phyloP scores from a whole-genome alignment of 169 alveolate genomes.

The Cryptosporidium bovis region DNA sequence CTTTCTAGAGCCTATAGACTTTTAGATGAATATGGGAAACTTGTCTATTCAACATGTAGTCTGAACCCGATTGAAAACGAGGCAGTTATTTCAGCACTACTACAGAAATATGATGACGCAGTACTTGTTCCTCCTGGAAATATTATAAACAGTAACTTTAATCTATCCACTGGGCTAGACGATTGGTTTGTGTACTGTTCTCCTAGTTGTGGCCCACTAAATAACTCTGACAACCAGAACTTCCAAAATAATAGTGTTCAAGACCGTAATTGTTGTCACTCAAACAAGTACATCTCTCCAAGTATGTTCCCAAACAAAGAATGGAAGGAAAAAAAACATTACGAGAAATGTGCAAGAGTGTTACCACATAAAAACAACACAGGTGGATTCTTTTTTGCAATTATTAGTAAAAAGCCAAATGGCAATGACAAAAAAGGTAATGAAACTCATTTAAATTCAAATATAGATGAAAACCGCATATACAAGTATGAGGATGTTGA shows the following conservation, averaged over 20 bases:
- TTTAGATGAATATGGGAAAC: conserved; percentile 85
- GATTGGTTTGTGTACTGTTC: conserved; percentile 82
- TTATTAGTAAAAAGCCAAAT: conserved; percentile 76
- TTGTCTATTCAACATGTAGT: conserved; percentile 96
- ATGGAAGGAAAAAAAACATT: conserved; percentile 79
- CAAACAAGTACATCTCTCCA: conserved; percentile 77
- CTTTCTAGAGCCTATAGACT: conserved; percentile 89
- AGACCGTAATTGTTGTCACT: conserved; percentile 76
- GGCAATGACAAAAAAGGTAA: background rate
- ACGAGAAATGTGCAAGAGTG: conserved; percentile 88
- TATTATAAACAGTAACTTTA: conserved; percentile 79
- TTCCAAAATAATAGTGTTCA: conserved; percentile 65
- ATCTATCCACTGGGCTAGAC: conserved; percentile 79
- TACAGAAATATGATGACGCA: conserved; percentile 81
- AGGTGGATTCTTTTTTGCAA: conserved; percentile 94
- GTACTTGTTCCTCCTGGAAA: conserved; percentile 86
- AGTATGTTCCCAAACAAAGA: conserved; percentile 75
- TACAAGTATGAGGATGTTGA: conserved; percentile 18
- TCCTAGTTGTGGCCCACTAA: background rate
- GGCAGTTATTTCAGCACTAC: conserved; percentile 88
- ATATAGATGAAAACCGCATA: too few species aligned
- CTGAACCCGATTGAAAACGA: conserved; percentile 97
- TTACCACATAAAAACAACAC: conserved; percentile 95
- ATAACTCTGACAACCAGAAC: conserved; percentile 74
- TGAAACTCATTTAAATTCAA: background rate